Percentiles rank a stretch among this genome's conserved stretches.
Evolutionary conservation across 345 rosid genomes (phyloP).

Genomic region (Populus ilicifolia): DNA sequence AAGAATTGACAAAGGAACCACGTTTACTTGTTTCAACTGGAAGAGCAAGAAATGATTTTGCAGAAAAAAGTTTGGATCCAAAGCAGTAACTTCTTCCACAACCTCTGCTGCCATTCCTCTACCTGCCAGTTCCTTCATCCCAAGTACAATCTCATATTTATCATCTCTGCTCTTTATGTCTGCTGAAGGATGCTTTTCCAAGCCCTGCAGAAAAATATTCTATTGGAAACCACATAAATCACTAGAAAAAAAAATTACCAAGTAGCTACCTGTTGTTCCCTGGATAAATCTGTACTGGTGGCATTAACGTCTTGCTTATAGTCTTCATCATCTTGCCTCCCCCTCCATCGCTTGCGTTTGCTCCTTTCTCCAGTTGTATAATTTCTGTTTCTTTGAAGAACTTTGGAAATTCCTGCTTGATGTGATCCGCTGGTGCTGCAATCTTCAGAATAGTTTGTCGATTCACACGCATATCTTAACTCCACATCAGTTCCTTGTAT

Average conservation of each 20-base stretch:
- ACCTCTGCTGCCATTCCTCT: conserved; percentile 88
- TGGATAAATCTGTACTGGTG: conserved; percentile 22
- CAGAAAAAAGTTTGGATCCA: conserved; percentile 66
- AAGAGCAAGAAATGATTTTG: conserved; percentile 68
- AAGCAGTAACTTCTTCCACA: conserved; percentile 58
- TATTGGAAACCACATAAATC: conserved; percentile 9
- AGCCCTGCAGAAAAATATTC: conserved; percentile 30
- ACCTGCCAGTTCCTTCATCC: conserved; percentile 75
- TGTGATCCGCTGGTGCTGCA: conserved; percentile 83
- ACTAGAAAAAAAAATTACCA: conserved; percentile 1
- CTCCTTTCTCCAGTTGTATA: conserved; percentile 56
- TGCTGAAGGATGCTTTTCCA: conserved; percentile 19
- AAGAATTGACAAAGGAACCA: background rate
- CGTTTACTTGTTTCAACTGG: conserved; percentile 82
- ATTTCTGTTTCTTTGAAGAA: conserved; percentile 45
- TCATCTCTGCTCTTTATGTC: conserved; percentile 35
- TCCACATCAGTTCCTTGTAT: conserved; percentile 50
- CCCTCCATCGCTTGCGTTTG: conserved; percentile 93
- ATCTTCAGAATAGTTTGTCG: conserved; percentile 47
- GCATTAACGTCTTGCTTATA: conserved; percentile 36
- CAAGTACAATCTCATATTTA: conserved; percentile 64
- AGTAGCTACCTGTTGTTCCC: conserved; percentile 38
- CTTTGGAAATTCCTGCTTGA: conserved; percentile 41
- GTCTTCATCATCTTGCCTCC: conserved; percentile 60
- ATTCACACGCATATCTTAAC: conserved; percentile 51